Conservation (phyloP, 2,329 filamentous ascomycete species). For the Ceratocystis colombiana region DNA sequence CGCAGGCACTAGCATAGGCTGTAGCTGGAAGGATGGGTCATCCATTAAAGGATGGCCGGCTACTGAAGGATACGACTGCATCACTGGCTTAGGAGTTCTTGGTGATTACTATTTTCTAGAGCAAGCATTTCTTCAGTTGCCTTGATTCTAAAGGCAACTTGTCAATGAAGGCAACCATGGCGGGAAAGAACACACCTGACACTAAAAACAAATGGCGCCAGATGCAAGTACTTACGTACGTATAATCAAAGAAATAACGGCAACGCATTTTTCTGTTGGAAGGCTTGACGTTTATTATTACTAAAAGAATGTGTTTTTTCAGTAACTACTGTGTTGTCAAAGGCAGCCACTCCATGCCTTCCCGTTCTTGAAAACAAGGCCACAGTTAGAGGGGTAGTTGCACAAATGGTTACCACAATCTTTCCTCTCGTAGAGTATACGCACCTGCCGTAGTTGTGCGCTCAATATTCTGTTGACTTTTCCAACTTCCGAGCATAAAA, state of each 20-base stretch:
- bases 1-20: conserved; percentile 36
- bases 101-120: conserved; percentile 36
- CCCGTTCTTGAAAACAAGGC: background rate
- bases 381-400: background rate
- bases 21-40: conserved; percentile 32
- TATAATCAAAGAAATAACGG: background rate
- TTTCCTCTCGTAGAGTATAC: background rate
- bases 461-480: background rate
- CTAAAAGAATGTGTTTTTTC: background rate
- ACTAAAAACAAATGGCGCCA: background rate
- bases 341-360: background rate
- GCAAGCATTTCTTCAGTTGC: conserved; percentile 30
- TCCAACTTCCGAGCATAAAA: background rate
- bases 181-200: background rate
- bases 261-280: background rate
- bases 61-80: conserved; percentile 38
- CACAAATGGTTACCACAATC: background rate
- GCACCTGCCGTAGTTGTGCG: background rate
- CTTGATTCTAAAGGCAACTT: background rate
- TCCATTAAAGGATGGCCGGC: conserved; percentile 38
- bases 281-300: background rate
- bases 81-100: conserved; percentile 43
- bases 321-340: background rate
- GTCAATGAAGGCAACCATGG: background rate
- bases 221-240: background rate